Percentiles rank a stretch among this genome's conserved stretches.
phyloP scores from a whole-genome alignment of 2,329 filamentous ascomycete species.

The Juglanconis oblonga region DNA sequence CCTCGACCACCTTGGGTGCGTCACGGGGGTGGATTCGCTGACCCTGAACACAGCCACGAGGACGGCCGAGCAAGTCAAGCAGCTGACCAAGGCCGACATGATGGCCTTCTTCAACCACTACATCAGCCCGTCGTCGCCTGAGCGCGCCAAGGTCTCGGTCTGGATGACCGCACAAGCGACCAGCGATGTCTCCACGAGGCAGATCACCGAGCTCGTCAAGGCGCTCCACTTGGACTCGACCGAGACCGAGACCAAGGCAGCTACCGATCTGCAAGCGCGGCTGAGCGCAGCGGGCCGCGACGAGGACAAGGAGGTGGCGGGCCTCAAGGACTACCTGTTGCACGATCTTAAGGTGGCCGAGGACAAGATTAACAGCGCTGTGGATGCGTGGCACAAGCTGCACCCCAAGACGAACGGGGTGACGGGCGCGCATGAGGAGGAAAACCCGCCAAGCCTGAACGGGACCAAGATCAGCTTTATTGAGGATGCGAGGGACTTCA shows the following conservation, averaged over 20 bases:
- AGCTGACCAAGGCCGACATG: slow-evolving; percentile 76
- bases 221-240: slow-evolving; percentile 31
- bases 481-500: slow-evolving; percentile 76
- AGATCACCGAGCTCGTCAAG: slow-evolving; percentile 39
- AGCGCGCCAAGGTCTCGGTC: slow-evolving; percentile 78
- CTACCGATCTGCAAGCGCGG: slow-evolving; percentile 31
- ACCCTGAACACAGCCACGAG: slow-evolving; percentile 4
- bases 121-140: slow-evolving; percentile 70
- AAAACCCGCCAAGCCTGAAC: slow-evolving; percentile 37
- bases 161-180: slow-evolving; percentile 75
- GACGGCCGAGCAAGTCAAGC: slow-evolving; percentile 64
- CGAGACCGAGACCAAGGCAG: slow-evolving; percentile 28
- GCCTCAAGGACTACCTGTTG: slow-evolving; percentile 49
- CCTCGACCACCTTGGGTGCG: not conserved
- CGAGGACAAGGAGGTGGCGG: slow-evolving; percentile 46
- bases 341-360: slow-evolving; percentile 45
- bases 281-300: slow-evolving; percentile 38
- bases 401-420: slow-evolving; percentile 31
- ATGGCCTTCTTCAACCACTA: slow-evolving; percentile 73
- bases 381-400: slow-evolving; percentile 34
- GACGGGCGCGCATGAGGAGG: slow-evolving; percentile 29
- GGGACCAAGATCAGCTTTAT: slow-evolving; percentile 61
- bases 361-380: slow-evolving; percentile 44
- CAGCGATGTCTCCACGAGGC: slow-evolving; percentile 40
- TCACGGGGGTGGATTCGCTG: not conserved